Evolutionary conservation across 2,329 filamentous ascomycete species (phyloP).

Genomic region (Rutstroemia sydowiana): DNA sequence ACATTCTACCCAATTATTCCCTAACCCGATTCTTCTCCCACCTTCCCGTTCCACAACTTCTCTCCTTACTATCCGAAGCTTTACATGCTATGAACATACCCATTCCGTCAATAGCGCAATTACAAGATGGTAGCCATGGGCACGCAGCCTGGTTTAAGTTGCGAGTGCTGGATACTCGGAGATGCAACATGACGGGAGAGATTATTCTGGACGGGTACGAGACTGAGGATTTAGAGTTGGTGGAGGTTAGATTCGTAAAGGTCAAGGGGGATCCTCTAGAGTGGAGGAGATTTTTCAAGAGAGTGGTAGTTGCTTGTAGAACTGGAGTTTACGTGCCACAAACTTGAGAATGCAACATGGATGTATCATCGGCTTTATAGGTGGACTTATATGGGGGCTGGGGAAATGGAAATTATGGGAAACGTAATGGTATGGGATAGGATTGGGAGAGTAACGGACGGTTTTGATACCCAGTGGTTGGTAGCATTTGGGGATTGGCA

Average conservation of each 20-base stretch:
- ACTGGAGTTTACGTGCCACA: slow-evolving; percentile 66
- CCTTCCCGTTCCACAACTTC: slow-evolving; percentile 64
- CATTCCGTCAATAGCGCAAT: slow-evolving; percentile 41
- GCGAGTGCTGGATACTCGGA: slow-evolving; percentile 63
- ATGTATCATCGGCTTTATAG: not conserved
- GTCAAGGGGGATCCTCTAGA: slow-evolving; percentile 92
- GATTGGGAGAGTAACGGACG: too few relatives aligned
- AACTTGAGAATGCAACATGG: not conserved
- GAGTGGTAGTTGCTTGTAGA: slow-evolving; percentile 79
- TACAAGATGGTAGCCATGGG: slow-evolving; percentile 39
- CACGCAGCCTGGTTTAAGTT: slow-evolving; percentile 61
- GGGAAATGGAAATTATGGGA: not conserved
- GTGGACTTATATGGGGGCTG: not conserved
- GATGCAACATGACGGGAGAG: slow-evolving; percentile 67
- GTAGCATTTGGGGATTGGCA: too few relatives aligned
- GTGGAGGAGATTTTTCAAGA: slow-evolving; percentile 96
- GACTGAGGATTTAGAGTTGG: slow-evolving; percentile 51
- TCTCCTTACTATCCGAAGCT: slow-evolving; percentile 73
- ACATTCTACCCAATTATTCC: slow-evolving; percentile 81
- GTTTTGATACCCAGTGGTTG: too few relatives aligned
- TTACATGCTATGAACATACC: slow-evolving; percentile 82
- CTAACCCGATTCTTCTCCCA: slow-evolving; percentile 90
- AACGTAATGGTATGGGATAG: too few relatives aligned
- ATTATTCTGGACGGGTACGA: slow-evolving; percentile 62
- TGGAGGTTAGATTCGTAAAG: slow-evolving; percentile 89